A percentile compares a stretch with the other conserved stretches of the same genome.
Evolutionary conservation across 2,329 filamentous ascomycete species (phyloP).

Genomic region (Cladosporium sp.): DNA sequence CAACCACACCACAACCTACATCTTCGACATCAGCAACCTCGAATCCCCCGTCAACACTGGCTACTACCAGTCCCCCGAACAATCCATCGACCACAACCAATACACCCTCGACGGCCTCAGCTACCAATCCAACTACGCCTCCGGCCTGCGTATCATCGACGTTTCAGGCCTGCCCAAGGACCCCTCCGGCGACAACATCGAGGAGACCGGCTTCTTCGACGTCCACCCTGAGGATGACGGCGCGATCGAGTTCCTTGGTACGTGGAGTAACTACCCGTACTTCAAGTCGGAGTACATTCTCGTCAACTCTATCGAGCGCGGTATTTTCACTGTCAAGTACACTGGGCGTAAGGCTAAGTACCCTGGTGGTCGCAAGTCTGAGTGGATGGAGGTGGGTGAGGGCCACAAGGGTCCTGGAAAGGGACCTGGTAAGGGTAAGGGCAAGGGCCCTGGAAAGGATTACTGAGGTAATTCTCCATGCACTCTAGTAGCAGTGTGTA

Average conservation of each 20-base stretch:
- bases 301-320: slow-evolving; percentile 47
- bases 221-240: slow-evolving; percentile 32
- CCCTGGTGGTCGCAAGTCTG: slow-evolving; percentile 7
- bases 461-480: too few relatives aligned
- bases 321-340: slow-evolving; percentile 41
- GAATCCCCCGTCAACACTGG: slow-evolving; percentile 41
- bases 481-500: too few relatives aligned
- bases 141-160: slow-evolving; percentile 39
- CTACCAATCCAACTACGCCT: slow-evolving; percentile 50
- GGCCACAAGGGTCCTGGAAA: not conserved
- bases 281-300: slow-evolving; percentile 41
- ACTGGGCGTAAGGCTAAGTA: slow-evolving; percentile 10
- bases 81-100: slow-evolving; percentile 48
- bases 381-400: not conserved
- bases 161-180: slow-evolving; percentile 28
- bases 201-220: slow-evolving; percentile 34
- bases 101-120: slow-evolving; percentile 40
- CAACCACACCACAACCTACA: slow-evolving; percentile 43
- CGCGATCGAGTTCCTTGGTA: slow-evolving; percentile 36
- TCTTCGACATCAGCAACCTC: slow-evolving; percentile 44
- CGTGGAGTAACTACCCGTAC: slow-evolving; percentile 37
- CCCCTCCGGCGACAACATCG: slow-evolving; percentile 27
- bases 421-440: not conserved
- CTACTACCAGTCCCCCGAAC: slow-evolving; percentile 36
- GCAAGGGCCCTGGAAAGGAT: not conserved